Evolutionary conservation across 495 filamentous ascomycete species (phyloP).

Genomic region (Talaromyces trachyspermus): DNA sequence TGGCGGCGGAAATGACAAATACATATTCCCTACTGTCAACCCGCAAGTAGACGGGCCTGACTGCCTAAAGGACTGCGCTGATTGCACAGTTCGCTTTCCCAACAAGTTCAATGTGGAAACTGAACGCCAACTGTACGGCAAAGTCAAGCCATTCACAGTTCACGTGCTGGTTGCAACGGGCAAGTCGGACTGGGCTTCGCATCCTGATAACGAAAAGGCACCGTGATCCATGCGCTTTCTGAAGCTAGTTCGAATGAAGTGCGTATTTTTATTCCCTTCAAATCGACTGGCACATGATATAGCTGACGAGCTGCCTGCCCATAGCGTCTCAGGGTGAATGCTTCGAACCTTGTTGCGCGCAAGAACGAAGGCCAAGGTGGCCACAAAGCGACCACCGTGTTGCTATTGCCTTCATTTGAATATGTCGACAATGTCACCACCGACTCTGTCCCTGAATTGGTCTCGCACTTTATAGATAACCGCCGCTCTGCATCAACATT

Average conservation of each 20-base stretch:
- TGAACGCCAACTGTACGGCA: conserved; percentile 67
- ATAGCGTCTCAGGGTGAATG: conserved; percentile 81
- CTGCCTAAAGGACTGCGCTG: conserved; percentile 78
- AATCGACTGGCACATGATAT: not conserved
- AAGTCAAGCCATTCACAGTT: conserved; percentile 74
- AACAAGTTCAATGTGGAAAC: conserved; percentile 67
- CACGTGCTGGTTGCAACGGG: conserved; percentile 90
- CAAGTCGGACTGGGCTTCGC: conserved; percentile 83
- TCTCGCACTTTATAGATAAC: conserved; percentile 57
- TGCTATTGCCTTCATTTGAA: conserved; percentile 83
- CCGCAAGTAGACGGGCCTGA: conserved; percentile 70
- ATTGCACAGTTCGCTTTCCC: conserved; percentile 69
- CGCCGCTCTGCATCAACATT: conserved; percentile 12
- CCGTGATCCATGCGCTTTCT: conserved; percentile 82
- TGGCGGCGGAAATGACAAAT: conserved; percentile 19
- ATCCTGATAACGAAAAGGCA: conserved; percentile 81
- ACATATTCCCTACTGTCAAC: conserved; percentile 49
- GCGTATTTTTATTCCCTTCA: conserved; percentile 20
- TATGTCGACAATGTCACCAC: conserved; percentile 75
- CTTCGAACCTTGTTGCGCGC: conserved; percentile 75
- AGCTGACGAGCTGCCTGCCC: conserved; percentile 8
- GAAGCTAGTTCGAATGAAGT: conserved; percentile 57
- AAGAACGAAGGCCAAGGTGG: conserved; percentile 31
- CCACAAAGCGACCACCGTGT: conserved; percentile 58
- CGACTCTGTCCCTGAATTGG: conserved; percentile 56